Percentiles rank a stretch among this genome's conserved stretches.
Conservation (phyloP, 768 basidiomycete genomes). For the Xerocomus spinulosus region DNA sequence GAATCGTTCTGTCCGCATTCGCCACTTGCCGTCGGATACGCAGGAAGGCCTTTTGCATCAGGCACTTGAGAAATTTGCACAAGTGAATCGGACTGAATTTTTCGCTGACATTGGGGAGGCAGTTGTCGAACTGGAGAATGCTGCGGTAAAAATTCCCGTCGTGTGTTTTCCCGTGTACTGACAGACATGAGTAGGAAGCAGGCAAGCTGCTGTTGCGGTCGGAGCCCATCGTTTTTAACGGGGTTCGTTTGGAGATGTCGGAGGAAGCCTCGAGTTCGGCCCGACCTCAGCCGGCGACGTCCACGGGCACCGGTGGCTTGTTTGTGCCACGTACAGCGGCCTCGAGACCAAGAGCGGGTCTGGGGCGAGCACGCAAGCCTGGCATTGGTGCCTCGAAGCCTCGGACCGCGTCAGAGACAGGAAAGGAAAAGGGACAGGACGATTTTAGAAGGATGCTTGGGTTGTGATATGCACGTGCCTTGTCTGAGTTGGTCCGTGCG, state of each 20-base stretch:
- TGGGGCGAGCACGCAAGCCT: slow-evolving; percentile 53
- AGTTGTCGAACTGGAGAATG: slow-evolving; percentile 59
- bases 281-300: slow-evolving; percentile 28
- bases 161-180: background rate
- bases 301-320: slow-evolving; percentile 41
- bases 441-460: slow-evolving; percentile 81
- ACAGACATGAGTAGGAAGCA: slow-evolving; percentile 56
- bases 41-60: slow-evolving; percentile 95
- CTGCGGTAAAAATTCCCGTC: slow-evolving; percentile 46
- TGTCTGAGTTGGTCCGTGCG: background rate
- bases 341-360: slow-evolving; percentile 66
- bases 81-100: slow-evolving; percentile 71
- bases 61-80: slow-evolving; percentile 69
- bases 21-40: slow-evolving; percentile 66
- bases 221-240: slow-evolving; percentile 70
- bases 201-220: slow-evolving; percentile 70
- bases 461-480: background rate
- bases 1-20: slow-evolving; percentile 71
- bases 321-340: slow-evolving; percentile 66
- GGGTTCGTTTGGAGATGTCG: slow-evolving; percentile 50
- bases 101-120: slow-evolving; percentile 59
- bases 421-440: slow-evolving; percentile 49
- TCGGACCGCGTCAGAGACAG: slow-evolving; percentile 8
- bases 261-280: slow-evolving; percentile 46
- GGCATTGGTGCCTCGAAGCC: slow-evolving; percentile 20